A percentile compares a stretch with the other conserved stretches of the same genome.
phyloP scores from a whole-genome alignment of 768 basidiomycete genomes.

The Pleurotus tuber-regium region DNA sequence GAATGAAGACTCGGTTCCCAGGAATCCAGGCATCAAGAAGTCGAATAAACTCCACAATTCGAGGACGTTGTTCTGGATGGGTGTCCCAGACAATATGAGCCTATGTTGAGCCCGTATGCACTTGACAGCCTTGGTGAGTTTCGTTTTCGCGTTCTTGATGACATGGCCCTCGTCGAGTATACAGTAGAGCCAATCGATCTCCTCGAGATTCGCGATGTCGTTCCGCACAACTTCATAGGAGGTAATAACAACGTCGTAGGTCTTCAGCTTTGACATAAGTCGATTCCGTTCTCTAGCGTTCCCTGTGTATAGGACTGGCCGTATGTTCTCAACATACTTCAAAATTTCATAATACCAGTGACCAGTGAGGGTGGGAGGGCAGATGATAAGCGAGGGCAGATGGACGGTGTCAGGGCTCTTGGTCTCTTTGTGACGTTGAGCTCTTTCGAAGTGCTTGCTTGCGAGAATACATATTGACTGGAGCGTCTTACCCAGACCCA shows the following conservation, averaged over 20 bases:
- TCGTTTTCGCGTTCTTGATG: conserved; percentile 98
- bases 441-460: conserved; percentile 89
- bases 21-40: conserved; percentile 98
- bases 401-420: conserved; percentile 75
- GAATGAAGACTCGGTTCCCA: conserved; percentile 93
- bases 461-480: conserved; percentile 97
- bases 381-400: conserved; percentile 91
- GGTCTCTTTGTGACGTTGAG: conserved; percentile 61
- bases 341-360: conserved; percentile 99
- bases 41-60: conserved; percentile 99
- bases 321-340: conserved; percentile 85
- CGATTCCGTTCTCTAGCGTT: conserved; percentile 76
- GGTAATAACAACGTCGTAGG: conserved; percentile 90
- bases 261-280: conserved; percentile 60
- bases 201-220: conserved; percentile 76
- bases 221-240: conserved; percentile 98
- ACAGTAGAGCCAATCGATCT: conserved; percentile 89
- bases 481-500: conserved; percentile 97
- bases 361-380: conserved; percentile 95
- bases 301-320: conserved; percentile 87
- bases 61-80: conserved; percentile 98
- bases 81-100: conserved; percentile 93
- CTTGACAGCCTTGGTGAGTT: conserved; percentile 96
- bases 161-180: conserved; percentile 98
- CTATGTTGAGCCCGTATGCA: conserved; percentile 87